These are phyloP conservation scores for Penicillium simplicissimum DNA, from an alignment of 495 filamentous ascomycete genomes.

Conservation along the genomic window DNA sequence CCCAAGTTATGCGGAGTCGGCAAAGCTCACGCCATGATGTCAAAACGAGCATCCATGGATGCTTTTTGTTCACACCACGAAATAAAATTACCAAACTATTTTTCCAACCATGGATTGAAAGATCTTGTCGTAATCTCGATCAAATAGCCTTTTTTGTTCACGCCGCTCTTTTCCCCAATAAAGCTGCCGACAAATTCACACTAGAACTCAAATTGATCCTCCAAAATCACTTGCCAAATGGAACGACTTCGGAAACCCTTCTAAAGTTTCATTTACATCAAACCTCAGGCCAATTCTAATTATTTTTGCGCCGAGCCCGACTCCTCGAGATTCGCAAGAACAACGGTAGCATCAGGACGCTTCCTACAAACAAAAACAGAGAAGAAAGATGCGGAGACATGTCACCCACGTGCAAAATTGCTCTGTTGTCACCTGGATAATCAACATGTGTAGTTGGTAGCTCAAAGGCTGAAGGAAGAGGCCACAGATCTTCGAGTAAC, in stretches of 20 bases:
- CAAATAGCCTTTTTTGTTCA: not conserved
- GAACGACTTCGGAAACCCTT: not conserved
- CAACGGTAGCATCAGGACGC: not conserved
- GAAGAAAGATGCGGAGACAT: not conserved
- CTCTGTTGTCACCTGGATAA: not conserved
- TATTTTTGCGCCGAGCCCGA: slow-evolving; percentile 1
- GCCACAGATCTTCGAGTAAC: slow-evolving; percentile 12
- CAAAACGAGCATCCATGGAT: not conserved
- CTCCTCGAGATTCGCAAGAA: slow-evolving; percentile 4
- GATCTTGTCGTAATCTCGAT: not conserved
- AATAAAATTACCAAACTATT: not conserved
- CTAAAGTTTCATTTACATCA: not conserved
- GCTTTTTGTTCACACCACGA: not conserved
- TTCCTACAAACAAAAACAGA: slow-evolving; percentile 4
- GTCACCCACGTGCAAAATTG: not conserved
- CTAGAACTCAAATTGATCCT: not conserved
- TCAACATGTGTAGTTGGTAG: not conserved
- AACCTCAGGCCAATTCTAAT: not conserved
- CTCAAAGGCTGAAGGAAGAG: slow-evolving; percentile 8
- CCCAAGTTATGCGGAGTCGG: not conserved
- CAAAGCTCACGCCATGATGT: not conserved
- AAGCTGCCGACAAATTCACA: not conserved
- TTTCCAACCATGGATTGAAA: not conserved
- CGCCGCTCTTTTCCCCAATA: not conserved
- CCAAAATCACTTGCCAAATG: not conserved